Evolutionary conservation across 1,139 yeast genomes (phyloP), one percentile per base, ranked within the genome.

Genomic region (Magnusiomyces magnusii): DNA sequence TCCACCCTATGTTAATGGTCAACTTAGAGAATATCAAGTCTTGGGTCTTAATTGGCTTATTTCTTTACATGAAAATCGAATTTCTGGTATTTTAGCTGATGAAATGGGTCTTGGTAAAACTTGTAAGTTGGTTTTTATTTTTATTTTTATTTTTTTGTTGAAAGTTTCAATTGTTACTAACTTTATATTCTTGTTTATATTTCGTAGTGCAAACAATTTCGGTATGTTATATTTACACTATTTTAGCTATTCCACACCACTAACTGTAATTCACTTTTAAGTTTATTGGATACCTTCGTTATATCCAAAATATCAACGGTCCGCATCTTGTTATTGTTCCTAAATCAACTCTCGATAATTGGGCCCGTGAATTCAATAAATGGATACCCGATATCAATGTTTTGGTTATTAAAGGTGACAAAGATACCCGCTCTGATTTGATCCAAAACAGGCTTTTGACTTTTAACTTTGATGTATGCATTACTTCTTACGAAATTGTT

Each of bases 71-170:
- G 95, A 88, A 66, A 90, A 92, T 73, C 84, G 86, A 67, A 79
- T 92, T 59, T 85, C 95, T 1, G 98, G 98, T 55, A 92, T 93
- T 55, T 78, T 93, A 61, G 99, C 99, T 10, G 99, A 93, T 74
- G 99, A 93, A 73, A 93, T 93, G 99, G 99, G 99, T 1, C 79
- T 93, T 60, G 99, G 99, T 61, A 93, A 93, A 71, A 93, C 99
- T 21, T 44, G 49, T 44, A 44, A 5, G 49, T 44, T n/a, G 21
- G 5, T 23, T 39, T 15, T 39, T 39, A 39, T 39, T 39, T 39
- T 39, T 17, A 3, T 39, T 39, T 39, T 17, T 17, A 9, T 39
- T 39, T 17, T 39, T 31, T 31, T 31, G 36, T 31, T 7, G 36
- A 7, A 13, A 7, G 36, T 31, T 13, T 31, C 10, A 17, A 3